phyloP scores from a whole-genome alignment of 192 early-diverging fungal genomes.

The Phycomyces blakesleeanus region DNA sequence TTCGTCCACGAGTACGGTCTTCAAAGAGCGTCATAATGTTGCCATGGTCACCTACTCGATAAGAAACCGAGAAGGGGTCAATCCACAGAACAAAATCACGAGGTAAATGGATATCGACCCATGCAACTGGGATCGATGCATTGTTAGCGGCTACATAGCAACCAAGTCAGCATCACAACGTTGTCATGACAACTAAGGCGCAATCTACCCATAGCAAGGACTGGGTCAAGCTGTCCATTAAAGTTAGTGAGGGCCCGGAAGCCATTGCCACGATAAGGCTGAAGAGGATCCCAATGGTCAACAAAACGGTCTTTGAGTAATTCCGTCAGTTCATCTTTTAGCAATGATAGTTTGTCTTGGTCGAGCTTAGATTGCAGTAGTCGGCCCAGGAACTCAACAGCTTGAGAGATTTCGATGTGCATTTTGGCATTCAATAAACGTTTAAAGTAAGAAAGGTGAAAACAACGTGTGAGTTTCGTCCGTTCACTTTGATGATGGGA shows the following conservation, averaged over 20 bases:
- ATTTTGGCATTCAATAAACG: conserved; percentile 12
- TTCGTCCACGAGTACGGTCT: conserved; percentile 46
- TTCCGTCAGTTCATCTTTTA: conserved; percentile 49
- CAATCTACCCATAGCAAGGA: conserved; percentile 49
- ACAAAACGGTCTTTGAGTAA: conserved; percentile 55
- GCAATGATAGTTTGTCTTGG: conserved; percentile 22
- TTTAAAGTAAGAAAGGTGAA: neutral
- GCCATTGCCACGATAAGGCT: conserved; percentile 66
- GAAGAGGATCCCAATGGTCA: conserved; percentile 71
- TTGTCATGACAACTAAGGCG: neutral
- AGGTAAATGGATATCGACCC: conserved; percentile 55
- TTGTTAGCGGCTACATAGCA: conserved; percentile 46
- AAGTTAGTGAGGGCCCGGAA: conserved; percentile 76
- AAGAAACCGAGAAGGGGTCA: conserved; percentile 72
- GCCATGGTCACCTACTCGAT: conserved; percentile 69
- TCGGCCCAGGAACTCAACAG: conserved; percentile 36
- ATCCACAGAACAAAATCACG: conserved; percentile 73
- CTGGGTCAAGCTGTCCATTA: conserved; percentile 60
- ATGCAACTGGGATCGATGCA: conserved; percentile 38
- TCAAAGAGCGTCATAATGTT: conserved; percentile 66
- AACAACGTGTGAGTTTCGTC: neutral
- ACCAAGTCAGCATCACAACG: neutral
- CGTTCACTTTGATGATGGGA: neutral
- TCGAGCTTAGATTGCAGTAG: conserved; percentile 31
- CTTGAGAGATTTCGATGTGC: conserved; percentile 40